Evolutionary conservation across 2,329 filamentous ascomycete species (phyloP), one percentile per base, ranked within the genome.

Genomic region (Colletotrichum lindemuthianum): DNA sequence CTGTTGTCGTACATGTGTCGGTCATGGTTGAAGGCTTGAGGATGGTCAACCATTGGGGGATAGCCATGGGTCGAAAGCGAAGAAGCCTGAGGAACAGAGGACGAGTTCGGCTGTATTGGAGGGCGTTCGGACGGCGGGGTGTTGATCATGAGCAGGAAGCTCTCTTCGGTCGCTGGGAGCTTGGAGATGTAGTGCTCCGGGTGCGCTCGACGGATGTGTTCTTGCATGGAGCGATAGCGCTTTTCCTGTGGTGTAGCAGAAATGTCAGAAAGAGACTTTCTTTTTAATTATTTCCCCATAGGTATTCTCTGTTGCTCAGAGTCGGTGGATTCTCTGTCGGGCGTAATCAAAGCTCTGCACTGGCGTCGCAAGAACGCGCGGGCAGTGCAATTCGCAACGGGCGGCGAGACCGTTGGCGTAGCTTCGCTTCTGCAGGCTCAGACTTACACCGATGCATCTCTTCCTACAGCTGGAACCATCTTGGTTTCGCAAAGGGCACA

Each of bases 391-490:
- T 16, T 45, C 33, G 63, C 63, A 54, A 55, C 53, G 52, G 47
- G 50, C 47, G 48, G 39, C 47, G 52, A 32, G 45, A 44, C 53
- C 44, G 51, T 63, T 37, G 45, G 58, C 52, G 41, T 24, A 49
- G 15, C 32, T 24, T 24, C 15, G 53, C 49, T 53, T 41, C 24
- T 45, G 53, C 41, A 36, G 32, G 11, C 44, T 59, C 67, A 68
- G 71, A 96, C 94, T 93, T 86, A 98, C 96, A 80, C 96, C 96
- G 76, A 97, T 90, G 83, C 96, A 99, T 84, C 95, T 88, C 84
- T 99, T 99, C 78, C 95, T 90, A 84, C 96, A 99, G 82, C 90
- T 93, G 71, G 94, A 97, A 77, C 93, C 92, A 88, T 99, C 96
- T 76, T 97, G 94, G 77, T 97, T 97, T 75, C 89, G 90, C 79